Evolutionary conservation across 2,329 filamentous ascomycete species (phyloP).

Genomic region (Albophoma yamanashiensis): DNA sequence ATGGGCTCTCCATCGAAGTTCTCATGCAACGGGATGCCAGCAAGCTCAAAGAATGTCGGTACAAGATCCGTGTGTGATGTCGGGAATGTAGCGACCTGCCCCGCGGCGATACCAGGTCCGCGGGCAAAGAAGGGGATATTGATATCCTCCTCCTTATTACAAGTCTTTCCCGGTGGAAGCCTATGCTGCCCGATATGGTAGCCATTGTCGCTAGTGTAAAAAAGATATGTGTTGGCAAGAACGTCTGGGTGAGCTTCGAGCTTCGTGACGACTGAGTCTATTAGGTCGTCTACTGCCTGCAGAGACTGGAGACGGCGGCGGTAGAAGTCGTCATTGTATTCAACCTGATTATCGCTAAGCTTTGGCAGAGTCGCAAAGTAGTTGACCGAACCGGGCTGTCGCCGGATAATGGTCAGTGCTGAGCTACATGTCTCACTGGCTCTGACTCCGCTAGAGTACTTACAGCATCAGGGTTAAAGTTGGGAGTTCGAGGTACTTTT

Average conservation of each 20-base stretch:
- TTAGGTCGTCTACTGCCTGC: constrained; percentile 44
- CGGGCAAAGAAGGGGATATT: constrained; percentile 46
- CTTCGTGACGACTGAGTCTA: constrained; percentile 32
- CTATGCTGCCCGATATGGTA: constrained; percentile 51
- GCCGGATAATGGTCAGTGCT: constrained; percentile 3
- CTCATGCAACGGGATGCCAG: constrained; percentile 26
- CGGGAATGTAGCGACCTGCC: constrained; percentile 27
- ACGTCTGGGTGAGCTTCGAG: constrained; percentile 39
- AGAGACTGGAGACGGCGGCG: constrained; percentile 37
- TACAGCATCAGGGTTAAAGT: constrained; percentile 56
- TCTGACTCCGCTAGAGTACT: neutral
- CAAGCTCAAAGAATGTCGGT: constrained; percentile 43
- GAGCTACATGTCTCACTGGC: neutral
- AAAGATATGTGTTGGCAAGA: constrained; percentile 49
- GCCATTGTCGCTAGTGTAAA: constrained; percentile 51
- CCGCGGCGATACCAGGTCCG: constrained; percentile 38
- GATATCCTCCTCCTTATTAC: constrained; percentile 48
- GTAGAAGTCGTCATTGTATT: constrained; percentile 40
- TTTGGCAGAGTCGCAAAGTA: constrained; percentile 33
- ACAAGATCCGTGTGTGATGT: constrained; percentile 55
- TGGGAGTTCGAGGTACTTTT: constrained; percentile 47
- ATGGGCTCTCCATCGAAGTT: constrained; percentile 50
- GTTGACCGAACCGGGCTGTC: constrained; percentile 23
- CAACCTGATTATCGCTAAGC: constrained; percentile 29
- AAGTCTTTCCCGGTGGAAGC: constrained; percentile 46